Base-by-base conservation (phyloP, 1,284 basidiomycete genomes). In the Pisolithus thermaeus region DNA sequence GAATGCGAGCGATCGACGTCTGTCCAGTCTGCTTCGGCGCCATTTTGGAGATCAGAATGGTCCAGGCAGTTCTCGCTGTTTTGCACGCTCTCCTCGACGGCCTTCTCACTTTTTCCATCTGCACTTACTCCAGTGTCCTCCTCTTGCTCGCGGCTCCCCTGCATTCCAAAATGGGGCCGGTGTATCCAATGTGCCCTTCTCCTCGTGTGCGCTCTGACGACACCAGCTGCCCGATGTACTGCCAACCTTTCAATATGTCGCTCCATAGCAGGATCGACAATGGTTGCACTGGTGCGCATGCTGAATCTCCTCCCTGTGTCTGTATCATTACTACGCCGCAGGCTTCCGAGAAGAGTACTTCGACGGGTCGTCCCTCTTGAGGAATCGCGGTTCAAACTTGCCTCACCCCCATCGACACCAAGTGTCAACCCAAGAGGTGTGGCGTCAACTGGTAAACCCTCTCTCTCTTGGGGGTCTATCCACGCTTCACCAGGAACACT, bases 401-500 rank as follows among this genome's bases (percentile, higher is more conserved):
- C 58, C 43, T n/a, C 41, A 2, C n/a, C n/a, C n/a, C n/a, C n/a
- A n/a, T 27, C 25, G 25, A 16, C 18, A 48, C 0, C 50, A 38
- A 5, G 6, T 11, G 3, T 52, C 45, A 11, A 0, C n/a, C 25
- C 37, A 20, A 52, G 43, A 28, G 51, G 52, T 3, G 55, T 56
- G 22, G 53, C 39, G 3, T 57, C 52, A 1, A 60, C n/a, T 0
- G 76, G 75, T 27, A 78, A 57, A 1, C 77, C 76, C 20, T 69
- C 73, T 40, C 61, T 67, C 54, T 78, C 76, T 16, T 64, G 48
- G 2, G 70, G 68, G 45, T 71, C 69, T 49, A 78, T 77, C 52
- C 68, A 73, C 40, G 65, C 69, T 49, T 69, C 67, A 30, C 70
- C 73, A 0, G 75, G 74, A 9, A 74, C 65, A 18, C 65, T 52